Evolutionary conservation across 495 filamentous ascomycete species (phyloP).

Genomic region (Aspergillus sparsus): DNA sequence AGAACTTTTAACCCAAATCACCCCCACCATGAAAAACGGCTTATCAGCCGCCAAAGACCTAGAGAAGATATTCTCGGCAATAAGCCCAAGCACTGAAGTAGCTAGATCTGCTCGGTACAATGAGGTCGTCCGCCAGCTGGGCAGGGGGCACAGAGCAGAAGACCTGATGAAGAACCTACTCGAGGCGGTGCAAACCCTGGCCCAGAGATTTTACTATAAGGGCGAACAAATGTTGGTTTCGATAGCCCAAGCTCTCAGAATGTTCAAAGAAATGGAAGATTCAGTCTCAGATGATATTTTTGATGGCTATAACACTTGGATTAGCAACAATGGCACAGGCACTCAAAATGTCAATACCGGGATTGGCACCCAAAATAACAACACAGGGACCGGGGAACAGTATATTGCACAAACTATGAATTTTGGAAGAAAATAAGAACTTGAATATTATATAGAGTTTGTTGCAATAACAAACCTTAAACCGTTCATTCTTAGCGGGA

Average conservation of each 20-base stretch:
- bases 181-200: background rate
- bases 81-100: background rate
- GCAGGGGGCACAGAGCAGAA: background rate
- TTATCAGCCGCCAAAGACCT: background rate
- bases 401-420: no score
- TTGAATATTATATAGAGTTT: no score
- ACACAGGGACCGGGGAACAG: no score
- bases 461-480: no score
- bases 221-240: background rate
- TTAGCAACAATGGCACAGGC: no score
- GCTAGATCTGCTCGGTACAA: background rate
- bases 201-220: background rate
- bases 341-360: no score
- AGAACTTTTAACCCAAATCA: background rate
- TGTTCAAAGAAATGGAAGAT: background rate
- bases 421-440: no score
- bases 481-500: no score
- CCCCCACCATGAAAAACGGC: background rate
- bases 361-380: no score
- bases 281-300: background rate
- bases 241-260: background rate
- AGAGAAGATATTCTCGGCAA: background rate
- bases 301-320: background rate
- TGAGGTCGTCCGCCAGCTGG: background rate
- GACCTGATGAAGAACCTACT: background rate